Evolutionary conservation across 345 rosid genomes (phyloP).

Genomic region (Combretum micranthum): DNA sequence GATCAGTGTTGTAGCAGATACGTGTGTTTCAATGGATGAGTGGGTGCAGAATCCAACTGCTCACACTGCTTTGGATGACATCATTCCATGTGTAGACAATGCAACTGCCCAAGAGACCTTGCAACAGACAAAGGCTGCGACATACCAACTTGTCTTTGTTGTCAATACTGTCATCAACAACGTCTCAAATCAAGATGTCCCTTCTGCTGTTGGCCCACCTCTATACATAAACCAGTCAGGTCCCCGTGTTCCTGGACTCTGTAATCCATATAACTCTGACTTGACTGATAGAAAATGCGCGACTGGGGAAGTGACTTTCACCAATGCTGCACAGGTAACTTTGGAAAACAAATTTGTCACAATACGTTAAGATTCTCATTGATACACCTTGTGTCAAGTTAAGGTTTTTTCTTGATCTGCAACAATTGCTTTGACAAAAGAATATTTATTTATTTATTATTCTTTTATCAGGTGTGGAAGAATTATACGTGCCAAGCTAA

Average conservation of each 20-base stretch:
- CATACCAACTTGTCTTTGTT: constrained; percentile 44
- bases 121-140: constrained; percentile 44
- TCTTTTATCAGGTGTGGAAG: constrained; percentile 63
- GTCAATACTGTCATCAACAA: constrained; percentile 43
- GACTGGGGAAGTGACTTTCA: constrained; percentile 57
- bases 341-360: background rate
- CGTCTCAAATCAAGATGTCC: constrained; percentile 48
- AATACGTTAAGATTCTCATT: background rate
- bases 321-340: constrained; percentile 63
- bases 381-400: background rate
- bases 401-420: background rate
- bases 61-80: constrained; percentile 85
- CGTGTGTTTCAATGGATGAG: constrained; percentile 89
- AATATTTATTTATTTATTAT: constrained; percentile 3
- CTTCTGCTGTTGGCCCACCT: constrained; percentile 23
- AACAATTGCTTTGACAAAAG: background rate
- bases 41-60: constrained; percentile 87
- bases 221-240: constrained; percentile 81
- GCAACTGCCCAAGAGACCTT: constrained; percentile 85
- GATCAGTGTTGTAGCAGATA: constrained; percentile 70
- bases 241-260: constrained; percentile 63
- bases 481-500: constrained; percentile 41
- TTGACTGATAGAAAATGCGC: constrained; percentile 46
- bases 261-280: constrained; percentile 76
- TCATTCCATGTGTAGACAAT: constrained; percentile 89